Evolutionary conservation across 257 asterid genomes (phyloP), one percentile per base, ranked within the genome.

Genomic region (Verbascum thapsus): DNA sequence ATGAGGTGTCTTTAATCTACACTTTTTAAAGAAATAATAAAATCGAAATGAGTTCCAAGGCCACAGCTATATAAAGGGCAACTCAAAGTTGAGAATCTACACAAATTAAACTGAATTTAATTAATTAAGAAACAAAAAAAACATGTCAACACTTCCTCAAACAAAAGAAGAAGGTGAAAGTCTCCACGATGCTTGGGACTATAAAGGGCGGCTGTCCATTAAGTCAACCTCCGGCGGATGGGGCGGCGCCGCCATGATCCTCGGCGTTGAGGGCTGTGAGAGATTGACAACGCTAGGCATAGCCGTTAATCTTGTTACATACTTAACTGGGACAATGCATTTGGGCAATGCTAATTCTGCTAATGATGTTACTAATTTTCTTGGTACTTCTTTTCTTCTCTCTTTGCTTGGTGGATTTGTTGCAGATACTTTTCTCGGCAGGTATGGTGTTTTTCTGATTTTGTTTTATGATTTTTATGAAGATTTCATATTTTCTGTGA

Each of bases 201-300:
- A 74, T 79, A 85, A 83, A 67, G 96, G 97, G 63, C 86, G 83
- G 22, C 77, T 80, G 42, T 80, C 96, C 41, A 18, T 74, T 19
- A 72, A 54, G 23, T 83, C 97, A 77, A 48, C 83, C 63, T 76
- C 96, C 64, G 97, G 97, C 30, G 92, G 97, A 35, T 90, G 97
- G 97, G 16, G 72, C 17, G 66, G 82, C 17, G 84, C 97, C 30
- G 96, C 96, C 81, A 90, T 85, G 95, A 90, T 90, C 78, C 80
- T 90, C 43, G 95, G 97, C 86, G 84, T 77, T 2, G 98, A 90
- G 78, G 80, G 72, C 0, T 80, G 82, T 32, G 96, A 90, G 81
- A 79, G 98, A 85, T 65, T 90, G n/a, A 85, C 98, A 7, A 90
- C 98, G 44, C 77, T 90, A 0, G 95, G 98, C 11, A 90, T 90